A percentile compares a stretch with the other conserved stretches of the same genome.
Conservation (phyloP, 129 eudicot species). For the Flaveria trinervia region DNA sequence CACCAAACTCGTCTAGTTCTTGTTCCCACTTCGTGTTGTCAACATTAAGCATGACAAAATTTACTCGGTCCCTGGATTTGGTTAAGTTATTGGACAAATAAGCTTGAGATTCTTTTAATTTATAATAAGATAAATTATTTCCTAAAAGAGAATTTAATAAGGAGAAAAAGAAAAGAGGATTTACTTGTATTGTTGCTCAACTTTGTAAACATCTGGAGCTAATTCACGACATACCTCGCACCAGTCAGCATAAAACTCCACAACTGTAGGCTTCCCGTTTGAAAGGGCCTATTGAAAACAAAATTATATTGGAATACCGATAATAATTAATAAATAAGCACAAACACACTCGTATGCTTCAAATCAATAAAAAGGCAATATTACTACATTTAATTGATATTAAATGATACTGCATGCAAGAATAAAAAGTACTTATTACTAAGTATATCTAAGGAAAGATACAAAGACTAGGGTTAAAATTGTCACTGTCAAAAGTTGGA, state of each 20-base stretch:
- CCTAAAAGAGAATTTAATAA: neutral
- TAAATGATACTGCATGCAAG: neutral
- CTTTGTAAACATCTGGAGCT: constrained; percentile 97
- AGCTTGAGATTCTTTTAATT: neutral
- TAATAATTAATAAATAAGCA: constrained; percentile 1
- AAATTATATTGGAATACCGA: neutral
- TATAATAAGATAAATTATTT: neutral
- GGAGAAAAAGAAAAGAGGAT: neutral
- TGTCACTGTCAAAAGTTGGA: neutral
- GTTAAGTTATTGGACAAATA: neutral
- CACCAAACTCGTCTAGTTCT: constrained; percentile 98
- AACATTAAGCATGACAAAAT: constrained; percentile 94
- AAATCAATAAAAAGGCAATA: neutral
- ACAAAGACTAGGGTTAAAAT: neutral
- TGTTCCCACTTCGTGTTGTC: constrained; percentile 99
- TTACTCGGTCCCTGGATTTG: constrained; percentile 73
- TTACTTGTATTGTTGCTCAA: constrained; percentile 92
- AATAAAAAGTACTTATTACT: neutral
- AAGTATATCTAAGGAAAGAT: neutral
- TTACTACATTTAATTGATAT: neutral
- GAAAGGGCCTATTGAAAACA: constrained; percentile 71
- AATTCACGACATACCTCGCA: constrained; percentile 98
- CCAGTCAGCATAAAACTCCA: constrained; percentile 99
- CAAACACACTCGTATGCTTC: neutral
- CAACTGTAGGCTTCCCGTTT: constrained; percentile 96